Evolutionary conservation across 352 stramenopile species (phyloP).

Genomic region (Phytophthora multivora): DNA sequence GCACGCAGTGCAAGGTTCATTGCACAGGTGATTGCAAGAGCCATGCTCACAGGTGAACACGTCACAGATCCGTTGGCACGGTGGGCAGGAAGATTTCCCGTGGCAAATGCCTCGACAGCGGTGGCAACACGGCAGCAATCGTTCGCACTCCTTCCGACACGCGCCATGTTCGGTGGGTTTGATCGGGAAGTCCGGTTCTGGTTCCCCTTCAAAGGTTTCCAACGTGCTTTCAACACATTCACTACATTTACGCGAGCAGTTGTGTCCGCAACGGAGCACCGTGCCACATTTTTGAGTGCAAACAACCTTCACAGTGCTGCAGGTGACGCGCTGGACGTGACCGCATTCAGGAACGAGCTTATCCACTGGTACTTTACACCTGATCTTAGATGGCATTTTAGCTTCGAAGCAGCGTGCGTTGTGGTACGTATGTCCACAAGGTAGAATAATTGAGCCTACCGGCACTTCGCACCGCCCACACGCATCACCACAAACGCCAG

Average conservation of each 20-base stretch:
- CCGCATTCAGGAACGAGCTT: conserved; percentile 39
- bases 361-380: conserved; percentile 32
- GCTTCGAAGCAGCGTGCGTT: conserved; percentile 36
- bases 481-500: conserved; percentile 54
- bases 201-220: conserved; percentile 17
- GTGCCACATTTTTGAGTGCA: conserved; percentile 32
- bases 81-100: conserved; percentile 46
- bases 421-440: conserved; percentile 57
- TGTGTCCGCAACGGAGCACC: conserved; percentile 42
- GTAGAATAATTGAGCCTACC: conserved; percentile 45
- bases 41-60: conserved; percentile 67
- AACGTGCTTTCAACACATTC: conserved; percentile 42
- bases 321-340: conserved; percentile 33
- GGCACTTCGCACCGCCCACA: conserved; percentile 59
- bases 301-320: conserved; percentile 21
- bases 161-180: conserved; percentile 40
- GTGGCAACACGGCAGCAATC: conserved; percentile 70
- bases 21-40: conserved; percentile 52
- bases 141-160: conserved; percentile 69
- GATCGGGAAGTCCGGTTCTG: conserved; percentile 33
- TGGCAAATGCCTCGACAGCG: conserved; percentile 65
- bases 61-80: conserved; percentile 56
- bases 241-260: conserved; percentile 41
- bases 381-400: conserved; percentile 21
- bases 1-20: conserved; percentile 65